Base-by-base conservation (phyloP, 306 rosid species). In the Vicia faba region DNA sequence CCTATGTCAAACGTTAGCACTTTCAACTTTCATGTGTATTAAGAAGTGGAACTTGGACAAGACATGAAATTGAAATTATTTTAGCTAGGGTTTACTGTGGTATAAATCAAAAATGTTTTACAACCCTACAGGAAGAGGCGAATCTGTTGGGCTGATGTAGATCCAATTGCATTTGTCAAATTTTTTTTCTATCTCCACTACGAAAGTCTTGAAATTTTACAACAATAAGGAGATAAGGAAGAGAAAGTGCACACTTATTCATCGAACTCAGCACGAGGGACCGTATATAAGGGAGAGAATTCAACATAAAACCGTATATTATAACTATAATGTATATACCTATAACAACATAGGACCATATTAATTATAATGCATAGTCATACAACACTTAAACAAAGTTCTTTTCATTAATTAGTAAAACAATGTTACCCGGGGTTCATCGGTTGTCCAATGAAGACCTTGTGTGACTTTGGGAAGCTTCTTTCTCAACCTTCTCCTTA, bases 371-470 rank as follows among this genome's bases (percentile, higher is more conserved):
- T 7, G 20, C 46, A 71, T 46, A 46, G 51, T 71, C 16, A 26
- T 26, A 20, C 2, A 57, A 3, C 33, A 20, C 7, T 12, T 28
- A 56, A 15, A 70, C 39, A 15, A 18, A 28, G 9, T 56, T 35
- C 40, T 55, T 56, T 61, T 5, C 23, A 73, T 41, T 62, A 9
- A 36, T 54, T n/a, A 60, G 25, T 29, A 53, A 60, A 50, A 67
- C 19, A 25, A 12, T 39, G 72, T 66, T 63, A 89, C 99, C 96
- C 90, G 96, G 15, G 99, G 99, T 78, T 90, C 97, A 78, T 95
- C 95, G 15, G 95, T 95, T 62, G 99, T 95, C 95, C 90, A 90
- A 26, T 97, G 99, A 75, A 95, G 96, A 53, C 99, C 99, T 64
- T 90, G 99, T 41, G 95, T 95, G 44, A 80, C 84, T 76, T 69